A percentile compares a stretch with the other conserved stretches of the same genome.
phyloP scores from a whole-genome alignment of 768 basidiomycete genomes.

The Pisolithus albus region DNA sequence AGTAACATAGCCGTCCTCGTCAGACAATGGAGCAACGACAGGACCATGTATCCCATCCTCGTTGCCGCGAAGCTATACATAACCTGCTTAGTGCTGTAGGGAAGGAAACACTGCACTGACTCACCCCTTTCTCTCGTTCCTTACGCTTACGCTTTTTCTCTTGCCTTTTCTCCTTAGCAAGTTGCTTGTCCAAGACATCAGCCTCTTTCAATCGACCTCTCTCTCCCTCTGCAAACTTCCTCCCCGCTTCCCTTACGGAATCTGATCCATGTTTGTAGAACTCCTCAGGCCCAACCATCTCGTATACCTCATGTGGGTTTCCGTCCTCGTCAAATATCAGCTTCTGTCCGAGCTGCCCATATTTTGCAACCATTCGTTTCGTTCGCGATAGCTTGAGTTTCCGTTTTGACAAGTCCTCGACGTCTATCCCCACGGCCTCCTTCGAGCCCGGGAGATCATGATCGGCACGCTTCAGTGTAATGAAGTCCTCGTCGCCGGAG shows the following conservation, averaged over 20 bases:
- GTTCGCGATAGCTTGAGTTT: slow-evolving; percentile 70
- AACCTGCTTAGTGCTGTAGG: neutral
- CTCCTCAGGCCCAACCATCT: slow-evolving; percentile 70
- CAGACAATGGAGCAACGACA: slow-evolving; percentile 31
- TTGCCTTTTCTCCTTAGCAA: slow-evolving; percentile 79
- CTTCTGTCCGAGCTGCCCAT: slow-evolving; percentile 57
- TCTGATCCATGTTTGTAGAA: slow-evolving; percentile 61
- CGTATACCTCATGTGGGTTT: slow-evolving; percentile 71
- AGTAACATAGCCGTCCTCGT: slow-evolving; percentile 63
- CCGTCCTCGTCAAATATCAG: slow-evolving; percentile 91
- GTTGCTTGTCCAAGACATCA: slow-evolving; percentile 71
- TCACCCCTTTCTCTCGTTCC: slow-evolving; percentile 51
- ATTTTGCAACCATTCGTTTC: slow-evolving; percentile 64
- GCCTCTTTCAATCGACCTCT: slow-evolving; percentile 60
- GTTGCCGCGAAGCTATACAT: slow-evolving; percentile 17
- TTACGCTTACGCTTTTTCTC: slow-evolving; percentile 94
- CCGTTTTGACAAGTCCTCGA: slow-evolving; percentile 72
- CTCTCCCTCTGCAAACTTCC: slow-evolving; percentile 68
- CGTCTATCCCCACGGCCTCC: slow-evolving; percentile 28
- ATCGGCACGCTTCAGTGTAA: slow-evolving; percentile 87
- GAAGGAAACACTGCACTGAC: slow-evolving; percentile 1
- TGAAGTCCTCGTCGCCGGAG: slow-evolving; percentile 70
- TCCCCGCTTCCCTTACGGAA: slow-evolving; percentile 59
- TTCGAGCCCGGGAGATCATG: slow-evolving; percentile 53
- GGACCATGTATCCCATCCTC: slow-evolving; percentile 15